Percentiles rank a stretch among this genome's conserved stretches.
Conservation (phyloP, 352 stramenopile species). For the Globisporangium perplexum region DNA sequence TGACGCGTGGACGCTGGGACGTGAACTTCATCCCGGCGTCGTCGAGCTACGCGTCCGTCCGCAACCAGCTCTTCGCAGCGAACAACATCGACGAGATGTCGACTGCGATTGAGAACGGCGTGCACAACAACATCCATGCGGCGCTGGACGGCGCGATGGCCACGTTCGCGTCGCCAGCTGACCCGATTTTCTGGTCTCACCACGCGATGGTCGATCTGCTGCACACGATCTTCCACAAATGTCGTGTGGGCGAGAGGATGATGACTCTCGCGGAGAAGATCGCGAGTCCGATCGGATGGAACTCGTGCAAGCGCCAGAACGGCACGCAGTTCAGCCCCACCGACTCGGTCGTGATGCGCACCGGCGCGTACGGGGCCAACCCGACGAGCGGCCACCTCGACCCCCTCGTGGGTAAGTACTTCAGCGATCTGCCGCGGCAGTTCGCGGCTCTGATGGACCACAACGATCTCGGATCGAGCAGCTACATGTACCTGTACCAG, state of each 20-base stretch:
- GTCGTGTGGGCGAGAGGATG: constrained; percentile 16
- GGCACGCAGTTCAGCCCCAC: not conserved
- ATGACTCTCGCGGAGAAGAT: constrained; percentile 25
- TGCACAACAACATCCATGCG: too few relatives aligned
- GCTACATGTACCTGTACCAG: constrained; percentile 11
- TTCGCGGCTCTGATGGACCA: constrained; percentile 13
- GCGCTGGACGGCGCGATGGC: constrained; percentile 33
- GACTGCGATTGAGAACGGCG: constrained; percentile 19
- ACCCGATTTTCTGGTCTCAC: constrained; percentile 60
- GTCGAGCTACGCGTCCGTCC: constrained; percentile 32
- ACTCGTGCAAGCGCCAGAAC: constrained; percentile 11
- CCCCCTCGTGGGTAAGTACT: constrained; percentile 34
- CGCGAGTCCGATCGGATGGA: constrained; percentile 15
- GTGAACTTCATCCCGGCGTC: constrained; percentile 21
- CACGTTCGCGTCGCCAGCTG: constrained; percentile 36
- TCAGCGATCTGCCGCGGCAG: constrained; percentile 33
- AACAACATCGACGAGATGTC: constrained; percentile 19
- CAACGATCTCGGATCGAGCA: constrained; percentile 10
- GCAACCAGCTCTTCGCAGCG: constrained; percentile 37
- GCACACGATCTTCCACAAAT: constrained; percentile 55
- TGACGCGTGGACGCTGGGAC: constrained; percentile 23
- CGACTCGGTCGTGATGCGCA: constrained; percentile 22
- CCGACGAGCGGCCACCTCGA: constrained; percentile 9
- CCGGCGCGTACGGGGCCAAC: constrained; percentile 20
- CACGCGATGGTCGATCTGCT: constrained; percentile 45